Evolutionary conservation across 345 rosid species (phyloP), one percentile per base, ranked within the genome.

Genomic region (Rhizophora mangle): DNA sequence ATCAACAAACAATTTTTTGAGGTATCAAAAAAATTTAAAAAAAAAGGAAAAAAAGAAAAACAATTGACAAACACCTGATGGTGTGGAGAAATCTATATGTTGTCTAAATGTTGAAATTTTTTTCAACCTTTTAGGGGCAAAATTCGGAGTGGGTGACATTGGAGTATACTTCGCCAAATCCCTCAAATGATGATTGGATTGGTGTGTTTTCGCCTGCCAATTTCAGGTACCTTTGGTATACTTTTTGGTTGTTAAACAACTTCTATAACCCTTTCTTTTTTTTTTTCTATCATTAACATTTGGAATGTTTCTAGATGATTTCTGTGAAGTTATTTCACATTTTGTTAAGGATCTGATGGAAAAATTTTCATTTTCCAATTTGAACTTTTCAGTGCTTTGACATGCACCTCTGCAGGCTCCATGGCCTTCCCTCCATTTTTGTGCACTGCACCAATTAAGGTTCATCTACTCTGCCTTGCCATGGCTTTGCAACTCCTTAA

Each of bases 361-460:
- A 16, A 31, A 34, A 26, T 6, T 10, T 52, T 71, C 37, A 52
- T 27, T 71, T 53, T 29, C 27, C 37, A 60, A 31, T 66, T 55
- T 11, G 11, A 24, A 56, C 67, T 68, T 84, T 65, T 80, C 79
- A 89, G 92, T 77, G 79, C 82, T 22, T 84, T 89, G 1, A 76
- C 79, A 54, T 89, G 96, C 70, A 64, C 75, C 22, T 81, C 80
- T 39, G 87, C 77, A 76, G 79, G 73, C 56, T 78, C 80, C 27
- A 69, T 67, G 72, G 84, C 74, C 46, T 3, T 18, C 67, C 81
- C 87, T 64, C 92, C 96, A 36, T 69, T 74, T 24, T 63, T 86
- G 21, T 89, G 96, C 71, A 71, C 88, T 4, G 87, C 87, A n/a
- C 96, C 96, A 27, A 79, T 89, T 69, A 89, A 87, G 96, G 96